Evolutionary conservation across 2,329 filamentous ascomycete genomes (phyloP).

Genomic region (Pestalotiopsis sp.): DNA sequence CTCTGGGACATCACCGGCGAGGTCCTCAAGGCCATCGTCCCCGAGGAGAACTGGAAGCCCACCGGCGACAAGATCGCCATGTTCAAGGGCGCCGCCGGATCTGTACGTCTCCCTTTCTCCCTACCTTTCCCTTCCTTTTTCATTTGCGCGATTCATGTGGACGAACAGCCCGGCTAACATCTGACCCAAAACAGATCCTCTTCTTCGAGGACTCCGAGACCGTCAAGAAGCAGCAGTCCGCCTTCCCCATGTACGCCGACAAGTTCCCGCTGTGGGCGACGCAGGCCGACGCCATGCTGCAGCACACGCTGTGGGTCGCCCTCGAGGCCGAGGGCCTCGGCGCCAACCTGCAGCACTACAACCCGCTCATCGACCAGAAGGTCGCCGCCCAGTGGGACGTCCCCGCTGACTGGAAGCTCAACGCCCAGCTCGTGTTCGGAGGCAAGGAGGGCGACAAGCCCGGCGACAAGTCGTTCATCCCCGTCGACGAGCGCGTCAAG

Average conservation of each 20-base stretch:
- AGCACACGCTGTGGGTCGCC: conserved; percentile 79
- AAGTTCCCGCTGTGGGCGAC: conserved; percentile 77
- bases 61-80: conserved; percentile 44
- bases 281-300: conserved; percentile 81
- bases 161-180: not conserved
- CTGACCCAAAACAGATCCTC: conserved; percentile 56
- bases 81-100: conserved; percentile 76
- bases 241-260: conserved; percentile 75
- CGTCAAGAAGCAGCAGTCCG: conserved; percentile 67
- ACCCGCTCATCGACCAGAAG: conserved; percentile 78
- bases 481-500: conserved; percentile 70
- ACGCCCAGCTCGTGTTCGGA: conserved; percentile 86
- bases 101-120: conserved; percentile 51
- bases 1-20: conserved; percentile 78
- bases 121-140: not conserved
- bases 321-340: conserved; percentile 84
- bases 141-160: not conserved
- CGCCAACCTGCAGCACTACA: conserved; percentile 92
- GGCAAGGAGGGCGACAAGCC: conserved; percentile 54
- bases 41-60: conserved; percentile 61
- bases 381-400: conserved; percentile 71
- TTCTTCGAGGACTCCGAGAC: conserved; percentile 82
- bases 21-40: conserved; percentile 68
- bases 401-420: conserved; percentile 73
- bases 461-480: conserved; percentile 65